phyloP scores from a whole-genome alignment of 2,329 filamentous ascomycete genomes.

The Fusarium verticillioides region DNA sequence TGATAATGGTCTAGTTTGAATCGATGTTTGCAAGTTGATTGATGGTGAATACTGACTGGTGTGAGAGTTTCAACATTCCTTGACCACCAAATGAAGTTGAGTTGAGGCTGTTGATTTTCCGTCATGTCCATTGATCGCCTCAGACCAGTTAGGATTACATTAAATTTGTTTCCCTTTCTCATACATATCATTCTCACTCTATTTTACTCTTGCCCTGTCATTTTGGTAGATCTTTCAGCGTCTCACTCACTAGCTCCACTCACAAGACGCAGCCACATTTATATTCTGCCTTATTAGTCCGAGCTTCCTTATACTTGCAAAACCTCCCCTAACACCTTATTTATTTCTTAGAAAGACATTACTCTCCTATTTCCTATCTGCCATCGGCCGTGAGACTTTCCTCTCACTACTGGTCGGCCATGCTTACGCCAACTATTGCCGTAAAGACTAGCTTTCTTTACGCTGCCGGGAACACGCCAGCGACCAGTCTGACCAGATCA shows the following conservation, averaged over 20 bases:
- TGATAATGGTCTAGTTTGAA: not conserved
- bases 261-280: not conserved
- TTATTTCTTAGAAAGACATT: not conserved
- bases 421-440: constrained; percentile 53
- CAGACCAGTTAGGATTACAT: no score
- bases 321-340: not conserved
- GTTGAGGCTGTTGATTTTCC: not conserved
- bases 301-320: not conserved
- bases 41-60: not conserved
- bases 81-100: not conserved
- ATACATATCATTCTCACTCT: not conserved
- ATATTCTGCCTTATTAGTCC: not conserved
- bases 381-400: not conserved
- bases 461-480: constrained; percentile 65
- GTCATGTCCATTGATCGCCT: not conserved
- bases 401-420: constrained; percentile 29
- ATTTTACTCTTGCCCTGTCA: not conserved
- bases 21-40: not conserved
- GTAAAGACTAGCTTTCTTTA: constrained; percentile 53
- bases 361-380: not conserved
- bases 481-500: constrained; percentile 59
- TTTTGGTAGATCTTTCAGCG: not conserved
- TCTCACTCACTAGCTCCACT: constrained; percentile 16
- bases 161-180: no score
- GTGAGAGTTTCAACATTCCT: not conserved